A percentile compares a stretch with the other conserved stretches of the same genome.
Evolutionary conservation across 106 monocot genomes (phyloP).

Genomic region (Acanthochlamys bracteata): DNA sequence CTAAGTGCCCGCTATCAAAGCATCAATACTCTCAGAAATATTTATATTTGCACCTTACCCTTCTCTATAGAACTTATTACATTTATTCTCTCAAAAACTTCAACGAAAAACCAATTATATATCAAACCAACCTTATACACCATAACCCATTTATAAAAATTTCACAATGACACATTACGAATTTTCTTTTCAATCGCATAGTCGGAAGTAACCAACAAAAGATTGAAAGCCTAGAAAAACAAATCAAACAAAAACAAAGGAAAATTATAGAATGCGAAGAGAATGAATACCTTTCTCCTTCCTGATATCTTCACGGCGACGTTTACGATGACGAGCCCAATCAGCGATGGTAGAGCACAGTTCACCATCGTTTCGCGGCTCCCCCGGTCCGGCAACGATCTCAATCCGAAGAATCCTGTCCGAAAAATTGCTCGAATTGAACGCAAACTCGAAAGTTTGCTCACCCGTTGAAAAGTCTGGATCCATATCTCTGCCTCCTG

Average conservation of each 20-base stretch:
- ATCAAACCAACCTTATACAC: too few relatives aligned
- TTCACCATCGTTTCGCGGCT: constrained; percentile 33
- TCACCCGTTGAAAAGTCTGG: constrained; percentile 26
- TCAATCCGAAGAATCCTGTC: constrained; percentile 88
- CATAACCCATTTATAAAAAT: too few relatives aligned
- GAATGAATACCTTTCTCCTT: constrained; percentile 61
- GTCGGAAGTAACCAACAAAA: too few relatives aligned
- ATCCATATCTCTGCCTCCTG: constrained; percentile 22
- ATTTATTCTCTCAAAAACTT: too few relatives aligned
- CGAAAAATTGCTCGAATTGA: constrained; percentile 91
- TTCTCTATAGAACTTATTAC: too few relatives aligned
- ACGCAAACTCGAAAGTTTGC: constrained; percentile 88
- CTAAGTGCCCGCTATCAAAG: too few relatives aligned
- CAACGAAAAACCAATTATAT: too few relatives aligned
- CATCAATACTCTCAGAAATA: too few relatives aligned
- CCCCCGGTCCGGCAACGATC: constrained; percentile 57
- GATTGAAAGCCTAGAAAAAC: too few relatives aligned
- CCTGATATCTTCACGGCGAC: constrained; percentile 61
- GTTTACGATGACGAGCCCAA: constrained; percentile 71
- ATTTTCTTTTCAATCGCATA: too few relatives aligned
- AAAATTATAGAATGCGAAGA: background rate
- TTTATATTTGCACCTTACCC: too few relatives aligned
- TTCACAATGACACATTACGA: too few relatives aligned
- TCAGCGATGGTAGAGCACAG: constrained; percentile 52
- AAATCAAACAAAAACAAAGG: background rate